Base-by-base conservation (phyloP, 2,329 filamentous ascomycete genomes). In the Penicillium digitatum region DNA sequence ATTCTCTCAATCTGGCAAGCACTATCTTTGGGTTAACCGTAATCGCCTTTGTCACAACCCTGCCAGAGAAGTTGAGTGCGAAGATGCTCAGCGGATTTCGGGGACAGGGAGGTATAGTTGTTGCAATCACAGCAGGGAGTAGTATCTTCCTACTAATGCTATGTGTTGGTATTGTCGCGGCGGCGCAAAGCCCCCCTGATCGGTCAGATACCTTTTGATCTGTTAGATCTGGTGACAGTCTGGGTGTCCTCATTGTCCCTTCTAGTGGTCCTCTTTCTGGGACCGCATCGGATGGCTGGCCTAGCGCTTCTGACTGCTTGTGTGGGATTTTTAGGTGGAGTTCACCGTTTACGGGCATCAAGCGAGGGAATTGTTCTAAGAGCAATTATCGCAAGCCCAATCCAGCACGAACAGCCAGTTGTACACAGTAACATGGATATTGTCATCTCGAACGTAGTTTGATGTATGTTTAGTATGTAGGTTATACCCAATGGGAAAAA, bases 61-160 rank as follows among this genome's bases (percentile, higher is more conserved):
- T 83, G 1, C 80, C 81, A 0, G 80, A 82, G 60, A 82, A 82
- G 60, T 72, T 82, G 37, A 62, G 82, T 44, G 76, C 80, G 1
- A n/a, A n/a, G n/a, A 69, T 81, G 4, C 57, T 82, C 24, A 79
- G 78, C 55, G 76, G 78, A 16, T 68, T 62, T 11, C 73, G 76
- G 14, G 79, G 78, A 5, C 76, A 81, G 18, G 63, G 67, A 2
- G 79, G 79, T 1, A 80, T 83, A 44, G 63, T 83, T 9, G 76
- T 79, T 6, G 81, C 80, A 0, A 81, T 78, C 42, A 80, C 79
- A 3, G 79, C 75, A 0, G 80, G 79, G 5, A 81, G 79, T 58
- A 82, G 82, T 55, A 79, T 82, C 32, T 83, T 82, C 62, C 67
- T 83, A 31, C 67, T 82, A 16, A 76, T 78, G 1, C 67, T 83